A percentile compares a stretch with the other conserved stretches of the same genome.
phyloP scores from a whole-genome alignment of 306 rosid genomes.

The Astragalus membranaceus region DNA sequence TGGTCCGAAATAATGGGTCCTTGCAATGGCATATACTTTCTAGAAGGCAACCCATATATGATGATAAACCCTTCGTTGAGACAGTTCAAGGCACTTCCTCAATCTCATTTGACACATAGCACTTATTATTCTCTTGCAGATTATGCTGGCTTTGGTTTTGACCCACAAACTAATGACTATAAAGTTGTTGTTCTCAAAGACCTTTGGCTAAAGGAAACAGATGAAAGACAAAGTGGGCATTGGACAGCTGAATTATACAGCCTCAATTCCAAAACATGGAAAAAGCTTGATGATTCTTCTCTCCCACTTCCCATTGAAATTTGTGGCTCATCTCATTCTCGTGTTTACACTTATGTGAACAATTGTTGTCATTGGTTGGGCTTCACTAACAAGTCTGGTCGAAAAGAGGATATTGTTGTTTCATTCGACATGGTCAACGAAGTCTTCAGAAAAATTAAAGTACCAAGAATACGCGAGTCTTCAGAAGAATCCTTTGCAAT shows the following conservation, averaged over 20 bases:
- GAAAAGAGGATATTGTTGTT: background rate
- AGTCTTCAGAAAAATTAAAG: conserved; percentile 13
- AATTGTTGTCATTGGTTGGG: conserved; percentile 25
- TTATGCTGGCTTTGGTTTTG: conserved; percentile 14
- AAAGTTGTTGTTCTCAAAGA: conserved; percentile 16
- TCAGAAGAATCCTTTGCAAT: background rate
- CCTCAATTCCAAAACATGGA: conserved; percentile 20
- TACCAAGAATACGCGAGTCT: conserved; percentile 9
- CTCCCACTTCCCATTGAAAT: no score
- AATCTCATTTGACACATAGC: conserved; percentile 1
- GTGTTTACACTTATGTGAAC: conserved; percentile 12
- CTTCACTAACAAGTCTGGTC: background rate
- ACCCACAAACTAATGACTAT: conserved; percentile 17
- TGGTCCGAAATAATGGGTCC: conserved; percentile 22
- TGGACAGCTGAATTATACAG: conserved; percentile 20
- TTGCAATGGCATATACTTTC: conserved; percentile 18
- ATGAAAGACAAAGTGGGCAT: conserved; percentile 12
- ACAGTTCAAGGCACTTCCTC: conserved; percentile 15
- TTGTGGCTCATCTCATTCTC: background rate
- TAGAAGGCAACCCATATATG: conserved; percentile 23
- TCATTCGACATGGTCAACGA: conserved; percentile 14
- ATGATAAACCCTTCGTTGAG: conserved; percentile 17
- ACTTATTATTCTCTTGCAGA: conserved; percentile 1
- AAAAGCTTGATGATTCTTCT: no score
- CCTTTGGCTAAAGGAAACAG: conserved; percentile 15